Evolutionary conservation across 2,329 filamentous ascomycete genomes (phyloP).

Genomic region (Myriosclerotinia curreyana): DNA sequence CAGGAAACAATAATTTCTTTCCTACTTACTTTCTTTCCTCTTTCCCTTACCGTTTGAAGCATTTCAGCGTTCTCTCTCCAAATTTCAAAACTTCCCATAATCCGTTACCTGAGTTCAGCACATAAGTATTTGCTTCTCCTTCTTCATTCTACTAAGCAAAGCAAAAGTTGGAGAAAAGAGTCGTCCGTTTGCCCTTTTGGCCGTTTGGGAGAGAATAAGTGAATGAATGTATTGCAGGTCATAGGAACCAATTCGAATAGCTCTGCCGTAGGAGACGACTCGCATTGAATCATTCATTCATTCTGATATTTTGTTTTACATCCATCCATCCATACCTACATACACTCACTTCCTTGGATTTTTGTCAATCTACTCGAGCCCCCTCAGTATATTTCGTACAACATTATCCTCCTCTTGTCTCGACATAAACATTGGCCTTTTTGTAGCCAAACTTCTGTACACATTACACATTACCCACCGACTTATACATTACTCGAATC

Average conservation of each 20-base stretch:
- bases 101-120: slow-evolving; percentile 16
- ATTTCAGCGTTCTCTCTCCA: slow-evolving; percentile 8
- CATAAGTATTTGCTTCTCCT: slow-evolving; percentile 23
- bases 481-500: neutral
- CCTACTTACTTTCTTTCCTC: slow-evolving; percentile 15
- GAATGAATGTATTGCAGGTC: slow-evolving; percentile 5
- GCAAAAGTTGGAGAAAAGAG: neutral
- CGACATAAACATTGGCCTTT: slow-evolving; percentile 6
- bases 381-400: slow-evolving; percentile 4
- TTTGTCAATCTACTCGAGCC: slow-evolving; percentile 2
- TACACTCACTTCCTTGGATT: slow-evolving; percentile 15
- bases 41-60: slow-evolving; percentile 15
- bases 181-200: neutral
- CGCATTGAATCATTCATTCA: slow-evolving; percentile 1
- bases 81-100: slow-evolving; percentile 1
- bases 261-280: neutral
- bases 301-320: slow-evolving; percentile 15
- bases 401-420: neutral
- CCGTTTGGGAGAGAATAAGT: neutral
- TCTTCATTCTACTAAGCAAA: neutral
- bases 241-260: neutral
- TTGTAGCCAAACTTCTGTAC: slow-evolving; percentile 7
- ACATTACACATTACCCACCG: neutral
- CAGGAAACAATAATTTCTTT: slow-evolving; percentile 19
- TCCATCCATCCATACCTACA: neutral